Conservation (phyloP, 139 green algal species). For the Limnomonas spitsbergensis region DNA sequence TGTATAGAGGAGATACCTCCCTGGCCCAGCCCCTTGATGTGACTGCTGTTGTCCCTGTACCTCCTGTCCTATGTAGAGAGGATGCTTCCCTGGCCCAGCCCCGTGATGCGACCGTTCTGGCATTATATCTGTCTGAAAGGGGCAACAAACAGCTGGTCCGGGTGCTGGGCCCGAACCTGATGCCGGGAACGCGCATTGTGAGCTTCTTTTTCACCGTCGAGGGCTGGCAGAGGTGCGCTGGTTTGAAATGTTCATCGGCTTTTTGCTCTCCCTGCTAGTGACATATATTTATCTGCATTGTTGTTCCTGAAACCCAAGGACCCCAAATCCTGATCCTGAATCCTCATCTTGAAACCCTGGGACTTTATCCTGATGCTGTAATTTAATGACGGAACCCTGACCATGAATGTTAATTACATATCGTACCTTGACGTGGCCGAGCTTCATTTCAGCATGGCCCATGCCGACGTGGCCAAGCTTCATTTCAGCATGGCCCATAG, state of each 20-base stretch:
- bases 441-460: too few relatives aligned
- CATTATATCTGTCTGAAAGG: conserved; percentile 40
- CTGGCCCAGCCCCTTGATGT: too few relatives aligned
- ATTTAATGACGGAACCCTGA: too few relatives aligned
- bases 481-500: too few relatives aligned
- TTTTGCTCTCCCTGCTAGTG: not conserved
- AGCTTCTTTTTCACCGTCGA: conserved; percentile 36
- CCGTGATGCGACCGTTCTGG: conserved; percentile 30
- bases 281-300: not conserved
- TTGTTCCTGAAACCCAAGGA: too few relatives aligned
- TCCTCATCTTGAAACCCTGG: not conserved
- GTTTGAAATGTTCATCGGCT: not conserved
- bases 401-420: too few relatives aligned
- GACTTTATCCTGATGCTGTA: not conserved
- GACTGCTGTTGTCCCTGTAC: too few relatives aligned
- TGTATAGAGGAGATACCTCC: too few relatives aligned
- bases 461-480: too few relatives aligned
- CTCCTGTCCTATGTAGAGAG: not conserved
- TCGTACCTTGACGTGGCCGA: too few relatives aligned
- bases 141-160: conserved; percentile 37
- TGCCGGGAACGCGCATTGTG: conserved; percentile 31
- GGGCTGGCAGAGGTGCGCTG: conserved; percentile 23
- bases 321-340: too few relatives aligned
- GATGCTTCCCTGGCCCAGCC: conserved; percentile 30
- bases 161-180: conserved; percentile 7